Percentiles rank a stretch among this genome's conserved stretches.
Evolutionary conservation across 2,329 filamentous ascomycete species (phyloP).

Genomic region (Arthroderma uncinatum): DNA sequence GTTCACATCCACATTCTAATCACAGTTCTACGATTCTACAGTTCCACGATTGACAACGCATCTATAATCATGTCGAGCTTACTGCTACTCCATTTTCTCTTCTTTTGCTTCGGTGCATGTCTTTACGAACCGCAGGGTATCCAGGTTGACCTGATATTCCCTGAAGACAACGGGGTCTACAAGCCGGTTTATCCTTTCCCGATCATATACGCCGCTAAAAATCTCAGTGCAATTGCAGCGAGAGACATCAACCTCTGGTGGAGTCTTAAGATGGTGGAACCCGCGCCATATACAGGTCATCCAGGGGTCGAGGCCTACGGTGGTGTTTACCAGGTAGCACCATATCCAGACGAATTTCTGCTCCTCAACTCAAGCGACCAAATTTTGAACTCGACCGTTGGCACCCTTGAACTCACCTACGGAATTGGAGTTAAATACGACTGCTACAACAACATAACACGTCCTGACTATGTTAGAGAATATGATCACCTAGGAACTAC

Average conservation of each 20-base stretch:
- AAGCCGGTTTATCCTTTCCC: neutral
- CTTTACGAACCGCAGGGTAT: too few species aligned
- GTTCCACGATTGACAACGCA: too few species aligned
- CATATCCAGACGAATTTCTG: neutral
- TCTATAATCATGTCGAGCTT: too few species aligned
- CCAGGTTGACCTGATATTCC: neutral
- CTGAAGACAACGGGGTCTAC: neutral
- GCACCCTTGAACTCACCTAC: neutral
- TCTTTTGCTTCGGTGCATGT: too few species aligned
- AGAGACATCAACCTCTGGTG: too few species aligned
- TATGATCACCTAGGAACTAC: neutral
- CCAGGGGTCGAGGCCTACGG: neutral
- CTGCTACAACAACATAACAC: neutral
- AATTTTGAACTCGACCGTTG: neutral
- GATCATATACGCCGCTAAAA: neutral
- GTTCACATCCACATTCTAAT: too few species aligned
- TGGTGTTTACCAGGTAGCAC: too few species aligned
- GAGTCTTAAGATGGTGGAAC: too few species aligned
- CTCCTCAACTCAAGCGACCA: neutral
- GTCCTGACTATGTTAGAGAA: neutral
- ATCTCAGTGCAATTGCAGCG: neutral
- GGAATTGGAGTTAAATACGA: neutral
- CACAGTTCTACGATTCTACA: too few species aligned
- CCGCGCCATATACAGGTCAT: too few species aligned
- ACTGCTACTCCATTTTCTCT: too few species aligned